Percentiles rank a stretch among this genome's conserved stretches.
phyloP scores from a whole-genome alignment of 371 early-diverging fungal species.

The Mucor circinelloides region DNA sequence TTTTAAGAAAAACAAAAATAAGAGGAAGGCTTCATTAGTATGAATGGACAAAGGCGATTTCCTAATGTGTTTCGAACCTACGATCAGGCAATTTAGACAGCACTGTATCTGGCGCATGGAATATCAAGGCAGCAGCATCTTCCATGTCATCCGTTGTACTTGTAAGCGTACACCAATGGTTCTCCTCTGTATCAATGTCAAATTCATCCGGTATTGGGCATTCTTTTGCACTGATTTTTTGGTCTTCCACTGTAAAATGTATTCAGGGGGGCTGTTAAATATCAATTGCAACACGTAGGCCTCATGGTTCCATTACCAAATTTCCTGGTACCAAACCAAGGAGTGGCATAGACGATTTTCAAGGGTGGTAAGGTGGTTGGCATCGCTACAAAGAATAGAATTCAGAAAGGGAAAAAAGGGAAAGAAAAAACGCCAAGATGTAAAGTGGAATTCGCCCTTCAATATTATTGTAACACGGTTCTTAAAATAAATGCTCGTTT shows the following conservation, averaged over 20 bases:
- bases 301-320: slow-evolving; percentile 8
- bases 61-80: slow-evolving; percentile 4
- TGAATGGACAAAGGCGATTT: neutral
- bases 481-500: neutral
- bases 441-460: neutral
- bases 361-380: slow-evolving; percentile 27
- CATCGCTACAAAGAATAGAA: neutral
- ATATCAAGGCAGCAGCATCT: slow-evolving; percentile 30
- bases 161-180: slow-evolving; percentile 38
- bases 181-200: neutral
- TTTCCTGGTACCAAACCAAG: slow-evolving; percentile 25
- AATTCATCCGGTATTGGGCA: slow-evolving; percentile 38
- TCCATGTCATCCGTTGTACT: slow-evolving; percentile 19
- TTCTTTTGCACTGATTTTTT: neutral
- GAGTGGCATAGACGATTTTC: slow-evolving; percentile 37
- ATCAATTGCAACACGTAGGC: neutral
- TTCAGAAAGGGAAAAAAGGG: neutral
- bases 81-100: slow-evolving; percentile 21
- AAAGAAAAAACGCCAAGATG: neutral
- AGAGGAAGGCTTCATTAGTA: neutral
- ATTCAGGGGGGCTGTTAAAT: neutral
- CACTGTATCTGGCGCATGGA: slow-evolving; percentile 38
- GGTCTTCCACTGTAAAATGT: neutral
- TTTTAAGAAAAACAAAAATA: neutral
- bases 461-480: neutral